These are phyloP conservation scores for Cetraspora pellucida DNA, from an alignment of 192 early-diverging fungal species.

Conservation along the genomic window DNA sequence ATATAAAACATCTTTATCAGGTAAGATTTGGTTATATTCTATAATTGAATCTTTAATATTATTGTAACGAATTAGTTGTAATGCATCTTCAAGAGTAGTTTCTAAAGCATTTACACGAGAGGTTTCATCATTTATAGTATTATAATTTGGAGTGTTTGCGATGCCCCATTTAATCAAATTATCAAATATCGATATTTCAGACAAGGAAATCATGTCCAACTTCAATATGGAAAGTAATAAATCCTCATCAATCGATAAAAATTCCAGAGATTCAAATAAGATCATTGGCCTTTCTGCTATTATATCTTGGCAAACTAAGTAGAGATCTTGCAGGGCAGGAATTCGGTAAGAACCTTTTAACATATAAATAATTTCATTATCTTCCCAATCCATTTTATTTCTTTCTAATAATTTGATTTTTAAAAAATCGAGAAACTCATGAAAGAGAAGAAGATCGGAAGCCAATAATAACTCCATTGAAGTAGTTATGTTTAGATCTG, in stretches of 20 bases:
- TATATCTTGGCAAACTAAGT: slow-evolving; percentile 11
- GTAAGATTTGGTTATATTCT: not conserved
- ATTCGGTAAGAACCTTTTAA: slow-evolving; percentile 13
- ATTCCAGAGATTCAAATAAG: slow-evolving; percentile 8
- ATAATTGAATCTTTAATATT: not conserved
- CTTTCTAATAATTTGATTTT: slow-evolving; percentile 1
- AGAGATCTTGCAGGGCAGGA: slow-evolving; percentile 1
- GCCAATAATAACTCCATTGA: slow-evolving; percentile 3
- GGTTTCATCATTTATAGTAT: not conserved
- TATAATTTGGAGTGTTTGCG: not conserved
- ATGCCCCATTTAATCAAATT: slow-evolving; percentile 20
- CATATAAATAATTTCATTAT: not conserved
- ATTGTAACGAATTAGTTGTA: slow-evolving; percentile 5
- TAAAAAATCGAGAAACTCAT: slow-evolving; percentile 4
- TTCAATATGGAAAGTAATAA: not conserved
- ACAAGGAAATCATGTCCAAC: not conserved
- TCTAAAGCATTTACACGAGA: not conserved
- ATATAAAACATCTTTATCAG: not conserved
- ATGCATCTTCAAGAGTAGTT: not conserved
- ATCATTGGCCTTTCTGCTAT: not conserved
- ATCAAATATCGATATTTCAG: slow-evolving; percentile 13
- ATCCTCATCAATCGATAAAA: not conserved
- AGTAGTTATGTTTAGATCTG: not conserved
- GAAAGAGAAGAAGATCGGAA: slow-evolving; percentile 20
- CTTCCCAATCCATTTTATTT: not conserved